Conservation (phyloP, 768 basidiomycete species). For the Lactarius quietus region DNA sequence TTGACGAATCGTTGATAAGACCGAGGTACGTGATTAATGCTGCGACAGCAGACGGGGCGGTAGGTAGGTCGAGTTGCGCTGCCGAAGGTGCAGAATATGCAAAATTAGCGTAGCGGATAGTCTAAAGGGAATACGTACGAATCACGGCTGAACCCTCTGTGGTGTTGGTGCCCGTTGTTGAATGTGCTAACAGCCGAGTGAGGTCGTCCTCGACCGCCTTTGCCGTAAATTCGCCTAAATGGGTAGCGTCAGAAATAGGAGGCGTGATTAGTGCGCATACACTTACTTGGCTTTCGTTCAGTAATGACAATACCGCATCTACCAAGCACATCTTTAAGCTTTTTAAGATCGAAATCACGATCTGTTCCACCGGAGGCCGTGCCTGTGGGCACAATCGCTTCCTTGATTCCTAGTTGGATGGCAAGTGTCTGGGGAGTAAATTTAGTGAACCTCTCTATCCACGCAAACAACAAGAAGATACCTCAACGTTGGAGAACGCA, state of each 20-base stretch:
- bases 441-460: slow-evolving; percentile 4
- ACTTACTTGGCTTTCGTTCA: slow-evolving; percentile 80
- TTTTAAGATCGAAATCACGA: slow-evolving; percentile 83
- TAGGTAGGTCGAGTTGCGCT: slow-evolving; percentile 77
- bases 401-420: slow-evolving; percentile 97
- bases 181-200: slow-evolving; percentile 16
- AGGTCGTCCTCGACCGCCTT: slow-evolving; percentile 26
- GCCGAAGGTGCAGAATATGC: not conserved
- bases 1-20: slow-evolving; percentile 71
- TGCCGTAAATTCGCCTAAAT: slow-evolving; percentile 72
- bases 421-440: slow-evolving; percentile 65
- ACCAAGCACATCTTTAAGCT: slow-evolving; percentile 82
- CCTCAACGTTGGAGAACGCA: slow-evolving; percentile 93
- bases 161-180: not conserved
- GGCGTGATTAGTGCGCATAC: not conserved
- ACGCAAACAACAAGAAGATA: slow-evolving; percentile 31
- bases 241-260: not conserved
- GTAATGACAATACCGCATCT: slow-evolving; percentile 89
- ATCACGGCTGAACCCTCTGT: slow-evolving; percentile 17
- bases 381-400: slow-evolving; percentile 81
- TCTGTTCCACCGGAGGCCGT: slow-evolving; percentile 68
- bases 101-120: not conserved
- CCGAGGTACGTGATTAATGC: slow-evolving; percentile 82
- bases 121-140: slow-evolving; percentile 2
- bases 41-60: slow-evolving; percentile 74